phyloP scores from a whole-genome alignment of 352 stramenopile species.

The Globisporangium barbulae region DNA sequence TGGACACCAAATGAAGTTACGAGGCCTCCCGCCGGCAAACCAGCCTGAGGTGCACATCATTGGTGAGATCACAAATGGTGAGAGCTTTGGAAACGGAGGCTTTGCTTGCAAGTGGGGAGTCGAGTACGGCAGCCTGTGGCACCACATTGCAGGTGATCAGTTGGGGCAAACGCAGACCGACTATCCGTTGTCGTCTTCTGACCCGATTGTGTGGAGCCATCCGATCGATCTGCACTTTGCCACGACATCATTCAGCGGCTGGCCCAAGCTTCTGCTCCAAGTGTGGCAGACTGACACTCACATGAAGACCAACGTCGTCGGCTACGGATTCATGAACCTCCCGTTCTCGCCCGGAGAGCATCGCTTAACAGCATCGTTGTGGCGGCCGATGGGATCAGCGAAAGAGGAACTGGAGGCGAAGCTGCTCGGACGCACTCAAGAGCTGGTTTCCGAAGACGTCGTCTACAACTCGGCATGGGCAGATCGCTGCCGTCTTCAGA shows the following conservation, averaged over 20 bases:
- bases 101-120: conserved; percentile 70
- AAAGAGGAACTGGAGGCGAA: conserved; percentile 47
- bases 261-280: conserved; percentile 64
- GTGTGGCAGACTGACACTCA: conserved; percentile 52
- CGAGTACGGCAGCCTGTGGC: conserved; percentile 57
- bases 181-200: conserved; percentile 25
- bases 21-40: conserved; percentile 29
- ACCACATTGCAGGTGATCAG: conserved; percentile 53
- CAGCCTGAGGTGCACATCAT: conserved; percentile 74
- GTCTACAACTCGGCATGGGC: conserved; percentile 55
- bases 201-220: conserved; percentile 51
- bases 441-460: conserved; percentile 56
- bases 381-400: conserved; percentile 51
- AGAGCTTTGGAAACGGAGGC: conserved; percentile 39
- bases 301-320: conserved; percentile 45
- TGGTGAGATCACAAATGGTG: conserved; percentile 58
- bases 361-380: conserved; percentile 41
- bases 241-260: conserved; percentile 51
- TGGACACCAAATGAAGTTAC: conserved; percentile 17
- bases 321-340: conserved; percentile 58
- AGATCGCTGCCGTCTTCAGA: conserved; percentile 59
- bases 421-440: conserved; percentile 47
- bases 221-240: conserved; percentile 69
- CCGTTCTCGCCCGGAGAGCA: conserved; percentile 55
- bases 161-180: conserved; percentile 65